Base-by-base conservation (phyloP, 176 grass and related monocot genomes). In the Rhynchospora breviuscula region DNA sequence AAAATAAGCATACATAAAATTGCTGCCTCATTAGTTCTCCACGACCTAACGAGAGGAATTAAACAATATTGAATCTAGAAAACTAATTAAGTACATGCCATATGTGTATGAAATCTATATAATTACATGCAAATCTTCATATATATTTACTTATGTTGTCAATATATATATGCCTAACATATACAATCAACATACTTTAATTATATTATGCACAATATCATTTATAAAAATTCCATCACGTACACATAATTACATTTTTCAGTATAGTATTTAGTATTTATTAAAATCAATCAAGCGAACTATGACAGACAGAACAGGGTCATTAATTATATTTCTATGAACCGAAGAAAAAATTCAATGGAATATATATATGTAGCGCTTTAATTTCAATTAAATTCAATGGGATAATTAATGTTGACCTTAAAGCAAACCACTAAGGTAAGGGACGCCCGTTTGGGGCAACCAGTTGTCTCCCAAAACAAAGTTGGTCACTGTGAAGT, bases 401-500 rank as follows among this genome's bases (percentile, higher is more conserved):
- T 3, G 48, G 10, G 5, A 54, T 29, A 63, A 10, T 25, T 29
- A 63, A 10, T 25, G 43, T 17, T 58, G 19, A 63, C 19, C n/a
- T 77, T 48, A 93, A 46, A 75, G 70, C 18, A 94, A 85, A 6
- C 95, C 90, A 22, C 72, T 90, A 0, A 88, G 83, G 84, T 89
- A 94, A 3, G 95, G 90, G 58, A 97, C 95, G 51, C 92, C 95
- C 21, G 95, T 94, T 74, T 92, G 84, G 6, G 92, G 95, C 88
- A 97, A 78, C 95, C 95, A 97, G 19, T 89, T 85, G 53, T 94
- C 90, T 10, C 92, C 95, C 43, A 94, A 85, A 79, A 97, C 81
- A 84, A 97, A 88, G 92, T 83, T 98, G 33, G 59, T 88, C 19
- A 91, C 95, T 21, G 95, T 98, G 88, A 91, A 98, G 62, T 98